Evolutionary conservation across 495 filamentous ascomycete species (phyloP).

Genomic region (Podospora pseudopauciseta): DNA sequence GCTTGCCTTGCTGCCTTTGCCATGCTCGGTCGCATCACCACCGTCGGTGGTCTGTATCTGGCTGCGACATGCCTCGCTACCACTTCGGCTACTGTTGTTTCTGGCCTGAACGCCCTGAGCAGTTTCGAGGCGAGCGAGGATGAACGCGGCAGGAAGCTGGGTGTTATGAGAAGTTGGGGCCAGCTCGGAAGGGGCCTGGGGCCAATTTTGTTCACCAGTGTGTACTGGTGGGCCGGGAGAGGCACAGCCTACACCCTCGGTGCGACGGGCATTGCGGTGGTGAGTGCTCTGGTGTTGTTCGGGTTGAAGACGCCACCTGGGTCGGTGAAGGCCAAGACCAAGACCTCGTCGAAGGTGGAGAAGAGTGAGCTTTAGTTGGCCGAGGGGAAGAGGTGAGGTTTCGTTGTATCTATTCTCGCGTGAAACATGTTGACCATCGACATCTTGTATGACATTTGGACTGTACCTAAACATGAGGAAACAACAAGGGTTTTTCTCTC

Average conservation of each 20-base stretch:
- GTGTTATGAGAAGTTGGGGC: conserved; percentile 75
- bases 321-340: conserved; percentile 23
- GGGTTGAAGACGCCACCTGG: conserved; percentile 55
- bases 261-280: conserved; percentile 70
- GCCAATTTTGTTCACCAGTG: conserved; percentile 84
- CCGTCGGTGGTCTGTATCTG: conserved; percentile 65
- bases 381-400: neutral
- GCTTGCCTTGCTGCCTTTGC: conserved; percentile 77
- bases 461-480: neutral
- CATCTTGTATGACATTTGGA: neutral
- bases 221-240: conserved; percentile 98
- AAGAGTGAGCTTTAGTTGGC: conserved; percentile 39
- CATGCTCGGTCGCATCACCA: conserved; percentile 64
- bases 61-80: conserved; percentile 80
- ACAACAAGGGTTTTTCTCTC: neutral
- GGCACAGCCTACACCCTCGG: conserved; percentile 80
- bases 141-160: conserved; percentile 82
- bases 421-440: neutral
- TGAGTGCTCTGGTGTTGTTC: conserved; percentile 66
- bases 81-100: conserved; percentile 91
- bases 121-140: conserved; percentile 79
- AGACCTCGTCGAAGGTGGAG: conserved; percentile 6
- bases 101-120: conserved; percentile 83
- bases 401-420: neutral
- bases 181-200: conserved; percentile 85